These are phyloP conservation scores for Ophiocordyceps polyrhachis-furcata DNA, from an alignment of 2,329 filamentous ascomycete species.

Conservation along the genomic window DNA sequence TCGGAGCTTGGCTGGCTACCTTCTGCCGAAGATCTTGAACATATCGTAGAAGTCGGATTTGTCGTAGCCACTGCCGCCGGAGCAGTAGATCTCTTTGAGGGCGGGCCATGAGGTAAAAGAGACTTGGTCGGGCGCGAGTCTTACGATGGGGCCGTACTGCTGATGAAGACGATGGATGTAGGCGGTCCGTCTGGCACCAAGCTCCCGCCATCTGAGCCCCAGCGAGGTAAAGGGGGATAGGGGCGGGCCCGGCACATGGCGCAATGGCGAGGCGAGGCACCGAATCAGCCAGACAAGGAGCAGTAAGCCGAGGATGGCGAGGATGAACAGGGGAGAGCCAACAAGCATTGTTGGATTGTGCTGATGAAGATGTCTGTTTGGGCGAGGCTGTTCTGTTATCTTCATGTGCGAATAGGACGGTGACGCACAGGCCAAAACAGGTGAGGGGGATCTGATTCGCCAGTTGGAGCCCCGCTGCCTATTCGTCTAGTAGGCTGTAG, in stretches of 20 bases:
- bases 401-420: neutral
- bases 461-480: neutral
- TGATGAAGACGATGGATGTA: slow-evolving; percentile 38
- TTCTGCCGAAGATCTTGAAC: slow-evolving; percentile 37
- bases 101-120: slow-evolving; percentile 37
- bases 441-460: neutral
- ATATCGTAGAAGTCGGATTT: slow-evolving; percentile 47
- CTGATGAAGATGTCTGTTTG: neutral
- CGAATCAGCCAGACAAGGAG: slow-evolving; percentile 8
- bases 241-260: slow-evolving; percentile 27
- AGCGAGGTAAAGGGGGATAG: slow-evolving; percentile 30
- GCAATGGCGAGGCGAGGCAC: slow-evolving; percentile 14
- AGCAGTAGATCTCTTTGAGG: slow-evolving; percentile 44
- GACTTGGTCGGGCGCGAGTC: slow-evolving; percentile 38
- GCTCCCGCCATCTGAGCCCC: slow-evolving; percentile 35
- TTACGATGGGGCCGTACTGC: slow-evolving; percentile 36
- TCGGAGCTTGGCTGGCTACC: slow-evolving; percentile 17
- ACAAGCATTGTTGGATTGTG: slow-evolving; percentile 7
- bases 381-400: neutral
- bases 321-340: slow-evolving; percentile 11
- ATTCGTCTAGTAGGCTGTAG: neutral
- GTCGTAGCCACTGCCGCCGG: slow-evolving; percentile 42
- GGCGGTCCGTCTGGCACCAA: slow-evolving; percentile 29
- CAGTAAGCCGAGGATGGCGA: slow-evolving; percentile 8
- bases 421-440: neutral